phyloP scores from a whole-genome alignment of 768 basidiomycete genomes.

The Mrakia hoshinonis region DNA sequence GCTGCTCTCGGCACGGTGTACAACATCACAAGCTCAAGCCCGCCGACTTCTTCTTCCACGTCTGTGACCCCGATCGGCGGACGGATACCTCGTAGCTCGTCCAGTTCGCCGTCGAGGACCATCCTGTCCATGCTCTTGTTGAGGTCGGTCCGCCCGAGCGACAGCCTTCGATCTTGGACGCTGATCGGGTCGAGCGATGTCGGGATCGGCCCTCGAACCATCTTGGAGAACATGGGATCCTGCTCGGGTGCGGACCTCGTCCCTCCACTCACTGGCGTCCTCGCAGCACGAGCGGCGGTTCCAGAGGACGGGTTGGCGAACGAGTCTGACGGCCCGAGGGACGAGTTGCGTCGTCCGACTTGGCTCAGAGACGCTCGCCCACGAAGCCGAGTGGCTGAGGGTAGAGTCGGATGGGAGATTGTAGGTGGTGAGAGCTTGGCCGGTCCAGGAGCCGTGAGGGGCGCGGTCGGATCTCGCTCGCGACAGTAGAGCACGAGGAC shows the following conservation, averaged over 20 bases:
- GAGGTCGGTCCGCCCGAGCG: conserved; percentile 10
- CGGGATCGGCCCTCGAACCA: neutral
- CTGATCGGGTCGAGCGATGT: neutral
- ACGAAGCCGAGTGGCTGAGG: neutral
- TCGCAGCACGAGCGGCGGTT: neutral
- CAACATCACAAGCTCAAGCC: neutral
- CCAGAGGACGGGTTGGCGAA: conserved; percentile 1
- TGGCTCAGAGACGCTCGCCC: neutral
- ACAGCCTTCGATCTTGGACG: neutral
- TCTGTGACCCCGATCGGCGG: neutral
- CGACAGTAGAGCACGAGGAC: neutral
- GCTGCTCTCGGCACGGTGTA: neutral
- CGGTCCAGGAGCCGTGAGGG: neutral
- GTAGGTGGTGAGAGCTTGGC: neutral
- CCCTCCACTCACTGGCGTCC: neutral
- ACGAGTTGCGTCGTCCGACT: neutral
- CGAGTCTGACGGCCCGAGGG: conserved; percentile 11
- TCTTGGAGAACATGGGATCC: conserved; percentile 9
- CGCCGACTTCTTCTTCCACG: neutral
- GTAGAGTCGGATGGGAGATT: neutral
- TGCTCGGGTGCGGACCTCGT: neutral
- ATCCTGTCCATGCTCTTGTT: conserved; percentile 28
- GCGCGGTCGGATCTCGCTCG: neutral
- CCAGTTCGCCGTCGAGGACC: conserved; percentile 10
- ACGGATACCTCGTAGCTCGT: neutral